A percentile compares a stretch with the other conserved stretches of the same genome.
Evolutionary conservation across 176 grass and related monocot species (phyloP).

Genomic region (Triticum dicoccoides): DNA sequence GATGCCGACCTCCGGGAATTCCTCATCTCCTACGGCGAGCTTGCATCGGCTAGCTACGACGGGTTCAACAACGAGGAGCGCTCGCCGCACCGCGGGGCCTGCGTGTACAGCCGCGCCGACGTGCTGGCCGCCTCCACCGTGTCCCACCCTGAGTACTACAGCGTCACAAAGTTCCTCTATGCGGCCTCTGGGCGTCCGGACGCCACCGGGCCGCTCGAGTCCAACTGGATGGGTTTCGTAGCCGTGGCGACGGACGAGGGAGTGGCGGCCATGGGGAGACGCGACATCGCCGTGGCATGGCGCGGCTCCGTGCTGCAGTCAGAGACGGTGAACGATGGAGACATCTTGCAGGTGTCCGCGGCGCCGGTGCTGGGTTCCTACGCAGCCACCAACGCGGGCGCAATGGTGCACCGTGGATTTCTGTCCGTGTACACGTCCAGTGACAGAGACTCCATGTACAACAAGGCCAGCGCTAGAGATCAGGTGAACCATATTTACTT

Average conservation of each 20-base stretch:
- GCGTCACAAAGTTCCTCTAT: slow-evolving; percentile 65
- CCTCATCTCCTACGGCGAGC: slow-evolving; percentile 70
- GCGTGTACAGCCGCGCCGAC: slow-evolving; percentile 27
- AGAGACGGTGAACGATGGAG: not conserved
- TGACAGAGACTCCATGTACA: slow-evolving; percentile 35
- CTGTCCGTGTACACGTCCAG: slow-evolving; percentile 69
- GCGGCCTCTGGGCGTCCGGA: slow-evolving; percentile 36
- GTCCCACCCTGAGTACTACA: slow-evolving; percentile 36
- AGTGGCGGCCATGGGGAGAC: slow-evolving; percentile 52
- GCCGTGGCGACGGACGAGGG: slow-evolving; percentile 77
- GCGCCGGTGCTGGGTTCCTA: slow-evolving; percentile 27
- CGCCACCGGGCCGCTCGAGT: slow-evolving; percentile 1
- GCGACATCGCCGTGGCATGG: slow-evolving; percentile 84
- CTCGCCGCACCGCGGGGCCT: slow-evolving; percentile 57
- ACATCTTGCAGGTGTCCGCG: slow-evolving; percentile 56
- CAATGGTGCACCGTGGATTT: slow-evolving; percentile 51
- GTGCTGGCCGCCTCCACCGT: slow-evolving; percentile 29
- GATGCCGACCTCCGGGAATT: slow-evolving; percentile 62
- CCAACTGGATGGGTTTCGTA: slow-evolving; percentile 82
- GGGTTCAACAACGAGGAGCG: slow-evolving; percentile 56
- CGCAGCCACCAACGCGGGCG: not conserved
- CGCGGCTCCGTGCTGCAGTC: slow-evolving; percentile 39
- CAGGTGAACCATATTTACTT: slow-evolving; percentile 31
- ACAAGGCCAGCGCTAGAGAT: slow-evolving; percentile 54
- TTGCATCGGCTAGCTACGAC: slow-evolving; percentile 57